Conservation (phyloP, 208 protist species). For the Acanthamoeba rhysodes region DNA sequence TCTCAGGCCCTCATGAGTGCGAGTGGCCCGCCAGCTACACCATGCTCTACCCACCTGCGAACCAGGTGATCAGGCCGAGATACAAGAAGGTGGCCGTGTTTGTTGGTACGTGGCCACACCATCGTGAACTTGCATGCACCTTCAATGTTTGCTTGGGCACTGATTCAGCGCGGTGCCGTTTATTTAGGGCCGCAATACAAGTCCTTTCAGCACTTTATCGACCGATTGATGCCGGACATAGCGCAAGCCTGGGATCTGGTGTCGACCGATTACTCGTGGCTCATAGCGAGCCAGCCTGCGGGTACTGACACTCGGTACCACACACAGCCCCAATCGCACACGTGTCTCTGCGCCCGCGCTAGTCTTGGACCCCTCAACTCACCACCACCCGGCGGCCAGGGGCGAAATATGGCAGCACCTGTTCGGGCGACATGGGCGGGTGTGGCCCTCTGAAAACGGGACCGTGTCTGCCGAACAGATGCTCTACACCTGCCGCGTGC, state of each 20-base stretch:
- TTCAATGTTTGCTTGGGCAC: background rate
- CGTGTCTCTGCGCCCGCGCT: background rate
- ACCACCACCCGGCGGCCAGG: background rate
- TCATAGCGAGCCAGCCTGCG: background rate
- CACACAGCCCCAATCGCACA: background rate
- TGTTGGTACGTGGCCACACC: background rate
- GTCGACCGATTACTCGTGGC: background rate
- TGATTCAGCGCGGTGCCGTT: background rate
- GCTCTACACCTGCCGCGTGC: constrained; percentile 25
- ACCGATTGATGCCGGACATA: constrained; percentile 55
- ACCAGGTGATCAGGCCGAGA: background rate
- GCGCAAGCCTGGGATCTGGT: constrained; percentile 24
- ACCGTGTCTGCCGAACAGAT: background rate
- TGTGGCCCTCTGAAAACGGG: background rate
- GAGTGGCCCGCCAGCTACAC: constrained; percentile 35
- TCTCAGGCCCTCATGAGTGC: background rate
- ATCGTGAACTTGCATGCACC: no score
- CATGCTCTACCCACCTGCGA: background rate
- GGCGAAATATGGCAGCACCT: background rate
- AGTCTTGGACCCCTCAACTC: background rate
- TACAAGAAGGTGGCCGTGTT: background rate
- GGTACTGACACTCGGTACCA: background rate
- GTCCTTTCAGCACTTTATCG: constrained; percentile 35
- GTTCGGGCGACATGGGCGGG: background rate
- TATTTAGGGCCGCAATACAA: background rate